Evolutionary conservation across 805 yeast genomes (phyloP), one percentile per base, ranked within the genome.

Genomic region (Pichia exigua): DNA sequence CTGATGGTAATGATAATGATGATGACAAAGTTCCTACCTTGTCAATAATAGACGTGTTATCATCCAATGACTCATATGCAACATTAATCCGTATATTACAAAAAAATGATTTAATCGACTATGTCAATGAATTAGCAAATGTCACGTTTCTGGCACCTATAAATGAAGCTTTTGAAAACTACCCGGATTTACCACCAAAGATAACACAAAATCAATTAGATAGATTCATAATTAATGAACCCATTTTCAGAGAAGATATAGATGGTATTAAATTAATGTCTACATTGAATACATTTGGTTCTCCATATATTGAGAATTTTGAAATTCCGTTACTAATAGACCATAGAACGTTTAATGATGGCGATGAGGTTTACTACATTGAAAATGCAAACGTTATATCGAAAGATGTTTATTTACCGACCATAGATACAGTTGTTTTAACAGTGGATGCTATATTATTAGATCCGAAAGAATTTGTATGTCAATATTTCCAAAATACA

Each of bases 131-230:
- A 21, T 63, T 84, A 54, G 68, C 70, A 24, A 83, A 86, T 62
- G 78, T 83, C 52, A 87, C 96, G 0, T 66, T 88, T n/a, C 63
- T 85, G 42, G 95, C 95, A 1, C 95, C 96, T 0, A 75, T 84
- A 13, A 88, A 88, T 62, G 81, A 83, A 57, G 96, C 96, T 1
- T 87, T 85, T 64, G 59, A 48, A 15, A 41, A 51, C 12, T 49
- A 52, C 10, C 38, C 44, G 5, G 45, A 28, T 28, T 18, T 32
- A 11, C 45, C 44, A 15, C 21, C 52, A 26, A 40, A 48, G n/a
- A 39, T 61, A 22, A 32, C 51, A 18, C 51, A 54, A 27, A 42
- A 54, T 15, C 60, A 59, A 11, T 51, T 67, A 15, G 45, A 59
- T 21, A 63, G 66, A 35, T 68, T 77, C 58, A 54, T 70, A 8